Evolutionary conservation across 179 eudicot species (phyloP), one percentile per base, ranked within the genome.

Genomic region (Vitellaria paradoxa): DNA sequence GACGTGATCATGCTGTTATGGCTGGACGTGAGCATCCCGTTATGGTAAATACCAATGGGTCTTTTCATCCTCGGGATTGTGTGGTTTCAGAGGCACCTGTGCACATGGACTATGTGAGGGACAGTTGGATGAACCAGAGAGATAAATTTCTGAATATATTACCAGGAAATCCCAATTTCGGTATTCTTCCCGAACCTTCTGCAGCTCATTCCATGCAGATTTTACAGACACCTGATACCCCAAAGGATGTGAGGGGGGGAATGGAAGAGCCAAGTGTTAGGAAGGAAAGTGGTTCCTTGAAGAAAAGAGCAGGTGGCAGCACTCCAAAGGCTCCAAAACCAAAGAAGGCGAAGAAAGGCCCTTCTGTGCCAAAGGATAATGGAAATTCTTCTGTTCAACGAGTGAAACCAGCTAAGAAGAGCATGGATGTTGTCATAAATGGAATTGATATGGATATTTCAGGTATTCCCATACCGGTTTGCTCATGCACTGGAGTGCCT

Each of bases 381-480:
- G 87, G 89, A 6, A 82, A 84, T 62, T 77, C 85, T 37, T 83
- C 94, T 17, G 83, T 59, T 78, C 89, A 81, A 69, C 87, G 91
- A 55, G 88, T 86, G 18, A 90, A 85, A 81, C 56, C 95, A 55
- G 82, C 88, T 0, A 92, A 87, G 89, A 92, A 92, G 75, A 85
- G 76, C 4, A 79, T 89, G 45, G 92, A 92, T 75, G 90, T 93
- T 80, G 77, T 92, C 3, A 90, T 93, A 64, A 92, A 93, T 61
- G 98, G 97, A 69, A 84, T 86, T 3, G 84, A 88, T 72, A 88
- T 93, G 93, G 98, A 93, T 70, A 89, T 93, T 49, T 90, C 95
- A 11, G 90, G 88, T 50, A 90, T 93, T 65, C 97, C 98, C 12
- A 88, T 90, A 56, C 98, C 98, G 0, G 91, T 93, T 78, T 93